Conservation (phyloP, 495 filamentous ascomycete species). For the Aspergillus steynii region DNA sequence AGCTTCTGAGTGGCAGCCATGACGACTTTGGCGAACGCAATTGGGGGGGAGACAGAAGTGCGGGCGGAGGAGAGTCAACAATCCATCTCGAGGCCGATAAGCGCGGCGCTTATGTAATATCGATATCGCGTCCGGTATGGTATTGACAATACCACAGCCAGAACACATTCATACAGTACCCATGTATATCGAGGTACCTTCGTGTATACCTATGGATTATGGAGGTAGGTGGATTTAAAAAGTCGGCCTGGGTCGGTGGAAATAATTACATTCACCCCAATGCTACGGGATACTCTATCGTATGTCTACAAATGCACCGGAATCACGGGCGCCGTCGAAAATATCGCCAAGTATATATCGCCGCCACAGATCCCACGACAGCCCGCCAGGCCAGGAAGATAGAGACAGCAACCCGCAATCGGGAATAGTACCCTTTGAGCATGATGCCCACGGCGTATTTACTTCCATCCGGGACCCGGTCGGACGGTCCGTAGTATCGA, state of each 20-base stretch:
- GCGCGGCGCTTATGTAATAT: neutral
- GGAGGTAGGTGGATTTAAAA: too few relatives aligned
- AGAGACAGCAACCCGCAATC: slow-evolving; percentile 59
- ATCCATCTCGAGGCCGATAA: too few relatives aligned
- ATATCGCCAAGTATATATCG: slow-evolving; percentile 33
- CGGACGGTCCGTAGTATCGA: slow-evolving; percentile 39
- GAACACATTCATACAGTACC: too few relatives aligned
- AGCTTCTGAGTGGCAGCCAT: slow-evolving; percentile 63
- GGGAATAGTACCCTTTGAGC: slow-evolving; percentile 70
- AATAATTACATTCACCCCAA: too few relatives aligned
- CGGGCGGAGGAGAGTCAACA: neutral
- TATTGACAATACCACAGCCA: too few relatives aligned
- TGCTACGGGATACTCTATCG: neutral
- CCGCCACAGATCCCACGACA: slow-evolving; percentile 33
- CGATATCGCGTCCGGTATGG: too few relatives aligned
- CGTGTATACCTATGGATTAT: too few relatives aligned
- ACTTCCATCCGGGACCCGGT: slow-evolving; percentile 27
- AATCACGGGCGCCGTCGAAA: slow-evolving; percentile 19
- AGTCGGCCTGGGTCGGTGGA: too few relatives aligned
- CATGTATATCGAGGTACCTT: too few relatives aligned
- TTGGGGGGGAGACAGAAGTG: neutral
- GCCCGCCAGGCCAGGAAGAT: slow-evolving; percentile 46
- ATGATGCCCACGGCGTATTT: slow-evolving; percentile 59
- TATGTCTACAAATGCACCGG: neutral
- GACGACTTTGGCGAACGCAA: neutral